phyloP scores from a whole-genome alignment of 139 green algal species.

The Haematococcus lacustris region DNA sequence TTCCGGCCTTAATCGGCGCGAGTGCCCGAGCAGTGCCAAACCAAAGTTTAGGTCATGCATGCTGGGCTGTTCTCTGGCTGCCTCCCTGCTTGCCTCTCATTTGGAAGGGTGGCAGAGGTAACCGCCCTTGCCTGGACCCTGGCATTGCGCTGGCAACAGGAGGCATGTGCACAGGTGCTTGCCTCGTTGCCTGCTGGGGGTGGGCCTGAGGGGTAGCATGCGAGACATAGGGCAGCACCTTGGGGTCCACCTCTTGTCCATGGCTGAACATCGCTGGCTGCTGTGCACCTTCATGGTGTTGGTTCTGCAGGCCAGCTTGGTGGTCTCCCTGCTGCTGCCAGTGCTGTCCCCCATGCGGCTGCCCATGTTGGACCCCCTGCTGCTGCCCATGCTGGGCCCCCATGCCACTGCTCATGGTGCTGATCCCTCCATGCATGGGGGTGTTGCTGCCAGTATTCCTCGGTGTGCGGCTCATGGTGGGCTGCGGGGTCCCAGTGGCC shows the following conservation, averaged over 20 bases:
- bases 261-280: not conserved
- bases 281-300: not conserved
- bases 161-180: not conserved
- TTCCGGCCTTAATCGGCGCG: too few relatives aligned
- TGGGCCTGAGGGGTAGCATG: too few relatives aligned
- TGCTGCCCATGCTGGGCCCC: constrained; percentile 3
- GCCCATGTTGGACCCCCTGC: not conserved
- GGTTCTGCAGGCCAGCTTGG: not conserved
- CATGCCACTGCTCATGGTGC: not conserved
- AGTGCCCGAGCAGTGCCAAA: too few relatives aligned
- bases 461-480: not conserved
- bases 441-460: not conserved
- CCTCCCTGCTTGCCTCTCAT: too few relatives aligned
- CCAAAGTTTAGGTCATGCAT: too few relatives aligned
- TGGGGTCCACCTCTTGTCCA: not conserved
- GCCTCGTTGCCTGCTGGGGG: too few relatives aligned
- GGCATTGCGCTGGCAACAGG: not conserved
- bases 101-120: too few relatives aligned
- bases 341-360: not conserved
- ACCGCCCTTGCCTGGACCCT: not conserved
- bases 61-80: too few relatives aligned
- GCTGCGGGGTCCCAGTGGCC: not conserved
- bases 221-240: not conserved
- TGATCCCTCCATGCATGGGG: not conserved
- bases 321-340: not conserved